phyloP scores from a whole-genome alignment of 1,284 basidiomycete species.

The Mycosarcoma mackinlayi region DNA sequence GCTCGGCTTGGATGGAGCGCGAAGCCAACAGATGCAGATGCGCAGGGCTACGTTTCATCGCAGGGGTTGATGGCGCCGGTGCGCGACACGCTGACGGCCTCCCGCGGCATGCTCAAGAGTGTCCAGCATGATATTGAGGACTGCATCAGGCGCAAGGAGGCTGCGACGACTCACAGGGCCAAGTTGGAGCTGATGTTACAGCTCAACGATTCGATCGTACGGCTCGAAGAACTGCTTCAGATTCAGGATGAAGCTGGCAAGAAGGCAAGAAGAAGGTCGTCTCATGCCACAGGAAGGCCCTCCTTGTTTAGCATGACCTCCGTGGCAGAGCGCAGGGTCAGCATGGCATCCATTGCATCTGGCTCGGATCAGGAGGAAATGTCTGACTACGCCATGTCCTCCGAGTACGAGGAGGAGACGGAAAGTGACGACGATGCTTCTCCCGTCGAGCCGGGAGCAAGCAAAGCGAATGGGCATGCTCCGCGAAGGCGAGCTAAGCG shows the following conservation, averaged over 20 bases:
- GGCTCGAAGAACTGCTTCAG: conserved; percentile 82
- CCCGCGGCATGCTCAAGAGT: conserved; percentile 73
- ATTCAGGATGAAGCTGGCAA: conserved; percentile 69
- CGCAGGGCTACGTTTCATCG: neutral
- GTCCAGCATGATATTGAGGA: conserved; percentile 81
- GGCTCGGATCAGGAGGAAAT: conserved; percentile 21
- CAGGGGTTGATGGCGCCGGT: conserved; percentile 41
- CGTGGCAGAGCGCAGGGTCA: conserved; percentile 9
- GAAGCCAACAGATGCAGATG: neutral
- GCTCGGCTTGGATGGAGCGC: conserved; percentile 36
- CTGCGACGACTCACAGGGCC: conserved; percentile 73
- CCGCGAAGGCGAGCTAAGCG: conserved; percentile 9
- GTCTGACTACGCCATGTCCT: conserved; percentile 39
- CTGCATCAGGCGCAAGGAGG: conserved; percentile 83
- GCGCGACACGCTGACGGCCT: conserved; percentile 33
- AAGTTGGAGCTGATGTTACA: conserved; percentile 84
- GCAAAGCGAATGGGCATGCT: neutral
- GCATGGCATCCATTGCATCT: conserved; percentile 8
- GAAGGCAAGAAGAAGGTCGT: conserved; percentile 11
- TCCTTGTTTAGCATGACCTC: conserved; percentile 23
- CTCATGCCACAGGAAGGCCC: conserved; percentile 12
- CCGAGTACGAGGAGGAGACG: conserved; percentile 34
- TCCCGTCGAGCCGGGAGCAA: neutral
- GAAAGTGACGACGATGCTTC: conserved; percentile 21
- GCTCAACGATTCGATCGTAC: conserved; percentile 84